These are phyloP conservation scores for Wallacemonas rigidus DNA, from an alignment of 208 protist genomes.

Conservation along the genomic window DNA sequence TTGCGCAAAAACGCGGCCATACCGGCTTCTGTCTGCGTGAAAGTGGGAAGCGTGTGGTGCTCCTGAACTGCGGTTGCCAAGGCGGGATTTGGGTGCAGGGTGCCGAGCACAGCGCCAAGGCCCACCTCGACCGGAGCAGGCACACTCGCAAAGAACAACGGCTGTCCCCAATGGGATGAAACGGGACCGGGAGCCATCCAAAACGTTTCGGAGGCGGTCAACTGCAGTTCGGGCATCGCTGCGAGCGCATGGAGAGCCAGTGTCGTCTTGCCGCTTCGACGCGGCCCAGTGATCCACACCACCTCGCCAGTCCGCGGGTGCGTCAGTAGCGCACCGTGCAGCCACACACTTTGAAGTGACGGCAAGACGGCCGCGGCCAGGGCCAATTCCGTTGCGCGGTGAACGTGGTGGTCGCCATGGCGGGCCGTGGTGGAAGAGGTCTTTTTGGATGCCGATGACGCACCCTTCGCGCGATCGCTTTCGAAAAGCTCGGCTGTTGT, in stretches of 20 bases:
- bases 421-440: neutral
- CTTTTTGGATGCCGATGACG: neutral
- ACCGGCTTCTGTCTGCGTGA: slow-evolving; percentile 19
- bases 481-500: slow-evolving; percentile 2
- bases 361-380: slow-evolving; percentile 41
- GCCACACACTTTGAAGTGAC: slow-evolving; percentile 47
- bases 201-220: slow-evolving; percentile 62
- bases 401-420: slow-evolving; percentile 28
- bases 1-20: slow-evolving; percentile 45
- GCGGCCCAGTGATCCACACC: slow-evolving; percentile 56
- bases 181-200: slow-evolving; percentile 36
- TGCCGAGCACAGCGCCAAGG: slow-evolving; percentile 64
- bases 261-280: slow-evolving; percentile 71
- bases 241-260: slow-evolving; percentile 74
- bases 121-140: slow-evolving; percentile 49
- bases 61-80: slow-evolving; percentile 24
- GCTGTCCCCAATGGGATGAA: slow-evolving; percentile 14
- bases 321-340: slow-evolving; percentile 62
- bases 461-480: neutral
- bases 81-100: slow-evolving; percentile 57
- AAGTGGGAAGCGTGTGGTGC: slow-evolving; percentile 20
- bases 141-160: slow-evolving; percentile 35
- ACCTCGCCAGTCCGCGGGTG: slow-evolving; percentile 32
- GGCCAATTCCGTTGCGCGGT: slow-evolving; percentile 39
- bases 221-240: slow-evolving; percentile 24